Conservation (phyloP, 768 basidiomycete genomes). For the Lentinula guzmanii region DNA sequence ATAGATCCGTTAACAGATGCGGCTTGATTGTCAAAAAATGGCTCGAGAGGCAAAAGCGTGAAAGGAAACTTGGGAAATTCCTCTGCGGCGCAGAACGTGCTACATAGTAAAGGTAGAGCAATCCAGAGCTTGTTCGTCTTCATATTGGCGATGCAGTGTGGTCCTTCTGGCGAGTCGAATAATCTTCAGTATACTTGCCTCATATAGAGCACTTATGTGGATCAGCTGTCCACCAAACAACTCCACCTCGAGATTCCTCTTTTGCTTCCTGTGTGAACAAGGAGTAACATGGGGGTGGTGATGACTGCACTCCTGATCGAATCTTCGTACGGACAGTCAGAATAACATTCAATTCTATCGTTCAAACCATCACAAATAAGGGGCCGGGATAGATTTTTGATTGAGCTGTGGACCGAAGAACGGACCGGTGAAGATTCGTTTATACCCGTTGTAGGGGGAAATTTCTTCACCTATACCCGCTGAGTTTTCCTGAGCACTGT, state of each 20-base stretch:
- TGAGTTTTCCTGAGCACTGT: not conserved
- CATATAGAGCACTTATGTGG: not conserved
- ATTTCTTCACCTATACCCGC: not conserved
- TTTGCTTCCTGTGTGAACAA: not conserved
- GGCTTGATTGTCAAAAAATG: constrained; percentile 36
- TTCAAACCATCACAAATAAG: not conserved
- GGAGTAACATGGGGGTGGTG: not conserved
- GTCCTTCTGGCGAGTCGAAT: not conserved
- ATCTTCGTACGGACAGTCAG: not conserved
- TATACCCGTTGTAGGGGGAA: not conserved
- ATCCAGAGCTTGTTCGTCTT: not conserved
- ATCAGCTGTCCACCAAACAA: not conserved
- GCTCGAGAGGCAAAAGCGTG: constrained; percentile 19
- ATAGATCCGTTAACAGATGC: constrained; percentile 29
- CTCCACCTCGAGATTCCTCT: not conserved
- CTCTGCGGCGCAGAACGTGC: not conserved
- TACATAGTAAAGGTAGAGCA: not conserved
- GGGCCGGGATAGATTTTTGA: not conserved
- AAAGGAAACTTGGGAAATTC: constrained; percentile 17
- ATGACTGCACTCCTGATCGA: not conserved
- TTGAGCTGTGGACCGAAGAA: not conserved
- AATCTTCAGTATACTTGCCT: not conserved
- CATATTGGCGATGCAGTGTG: not conserved
- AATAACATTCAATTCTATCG: not conserved
- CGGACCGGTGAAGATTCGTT: not conserved